These are phyloP conservation scores for Penicillium sp. DNA, from an alignment of 2,329 filamentous ascomycete species.

Conservation along the genomic window DNA sequence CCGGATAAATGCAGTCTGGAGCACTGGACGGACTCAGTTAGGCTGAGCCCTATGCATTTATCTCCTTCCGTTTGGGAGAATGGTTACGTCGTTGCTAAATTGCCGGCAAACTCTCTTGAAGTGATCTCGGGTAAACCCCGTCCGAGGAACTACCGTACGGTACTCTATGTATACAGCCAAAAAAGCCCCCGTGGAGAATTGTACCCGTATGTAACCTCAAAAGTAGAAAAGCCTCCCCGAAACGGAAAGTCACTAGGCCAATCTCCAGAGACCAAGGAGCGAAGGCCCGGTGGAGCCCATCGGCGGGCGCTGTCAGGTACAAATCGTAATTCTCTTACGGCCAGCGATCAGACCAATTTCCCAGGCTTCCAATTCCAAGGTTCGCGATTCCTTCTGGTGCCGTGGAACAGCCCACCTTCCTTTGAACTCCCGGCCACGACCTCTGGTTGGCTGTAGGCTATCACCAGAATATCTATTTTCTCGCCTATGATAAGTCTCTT, in stretches of 20 bases:
- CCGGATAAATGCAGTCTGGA: neutral
- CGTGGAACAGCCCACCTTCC: slow-evolving; percentile 8
- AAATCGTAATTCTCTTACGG: slow-evolving; percentile 3
- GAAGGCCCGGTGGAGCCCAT: slow-evolving; percentile 3
- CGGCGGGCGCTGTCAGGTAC: slow-evolving; percentile 7
- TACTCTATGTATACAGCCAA: too few species aligned
- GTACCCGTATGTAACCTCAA: neutral
- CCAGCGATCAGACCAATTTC: slow-evolving; percentile 10
- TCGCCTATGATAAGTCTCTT: slow-evolving; percentile 14
- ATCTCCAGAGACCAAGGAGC: neutral
- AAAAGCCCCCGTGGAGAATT: too few species aligned
- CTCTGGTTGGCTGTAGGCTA: slow-evolving; percentile 13
- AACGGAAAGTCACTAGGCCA: neutral
- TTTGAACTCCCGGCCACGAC: neutral
- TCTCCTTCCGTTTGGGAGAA: neutral
- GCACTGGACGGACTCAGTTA: neutral
- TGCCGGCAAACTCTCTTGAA: neutral
- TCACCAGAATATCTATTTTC: slow-evolving; percentile 12
- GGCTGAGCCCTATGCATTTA: neutral
- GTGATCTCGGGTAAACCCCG: neutral
- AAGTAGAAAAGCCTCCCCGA: slow-evolving; percentile 2
- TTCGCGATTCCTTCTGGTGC: neutral
- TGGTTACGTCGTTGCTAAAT: neutral
- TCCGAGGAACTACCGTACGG: neutral
- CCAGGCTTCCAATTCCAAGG: slow-evolving; percentile 11